Evolutionary conservation across 1,284 basidiomycete genomes (phyloP).

Genomic region (Uromyces viciae-fabae): DNA sequence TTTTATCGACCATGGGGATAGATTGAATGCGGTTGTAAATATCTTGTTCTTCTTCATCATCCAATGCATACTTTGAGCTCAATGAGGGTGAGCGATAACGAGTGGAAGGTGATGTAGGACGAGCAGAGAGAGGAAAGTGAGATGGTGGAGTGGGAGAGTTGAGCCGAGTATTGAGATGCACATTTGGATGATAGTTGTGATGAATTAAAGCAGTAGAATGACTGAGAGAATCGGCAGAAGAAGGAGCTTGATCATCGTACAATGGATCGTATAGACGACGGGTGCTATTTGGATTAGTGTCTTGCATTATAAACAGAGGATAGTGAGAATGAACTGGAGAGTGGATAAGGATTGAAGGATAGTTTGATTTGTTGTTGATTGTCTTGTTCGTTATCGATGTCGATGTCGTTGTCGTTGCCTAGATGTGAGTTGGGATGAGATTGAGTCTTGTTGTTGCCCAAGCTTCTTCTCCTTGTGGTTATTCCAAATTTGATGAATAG

Average conservation of each 20-base stretch:
- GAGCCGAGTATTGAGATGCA: neutral
- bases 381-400: too few relatives aligned
- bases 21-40: slow-evolving; percentile 25
- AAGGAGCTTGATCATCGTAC: slow-evolving; percentile 8
- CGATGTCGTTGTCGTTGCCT: too few relatives aligned
- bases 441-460: too few relatives aligned
- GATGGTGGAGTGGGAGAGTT: neutral
- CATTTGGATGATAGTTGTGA: neutral
- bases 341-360: too few relatives aligned
- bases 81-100: neutral
- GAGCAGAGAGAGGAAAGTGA: neutral
- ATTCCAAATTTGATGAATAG: too few relatives aligned
- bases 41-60: slow-evolving; percentile 29
- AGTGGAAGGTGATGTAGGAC: neutral
- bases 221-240: neutral
- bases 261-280: neutral
- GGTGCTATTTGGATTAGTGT: neutral
- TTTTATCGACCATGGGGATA: slow-evolving; percentile 37
- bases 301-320: too few relatives aligned
- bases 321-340: too few relatives aligned
- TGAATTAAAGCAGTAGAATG: neutral
- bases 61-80: slow-evolving; percentile 18
- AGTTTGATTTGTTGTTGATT: too few relatives aligned
- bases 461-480: too few relatives aligned
- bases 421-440: too few relatives aligned